Base-by-base conservation (phyloP, 2,329 filamentous ascomycete species). In the Annulohypoxylon truncatum region DNA sequence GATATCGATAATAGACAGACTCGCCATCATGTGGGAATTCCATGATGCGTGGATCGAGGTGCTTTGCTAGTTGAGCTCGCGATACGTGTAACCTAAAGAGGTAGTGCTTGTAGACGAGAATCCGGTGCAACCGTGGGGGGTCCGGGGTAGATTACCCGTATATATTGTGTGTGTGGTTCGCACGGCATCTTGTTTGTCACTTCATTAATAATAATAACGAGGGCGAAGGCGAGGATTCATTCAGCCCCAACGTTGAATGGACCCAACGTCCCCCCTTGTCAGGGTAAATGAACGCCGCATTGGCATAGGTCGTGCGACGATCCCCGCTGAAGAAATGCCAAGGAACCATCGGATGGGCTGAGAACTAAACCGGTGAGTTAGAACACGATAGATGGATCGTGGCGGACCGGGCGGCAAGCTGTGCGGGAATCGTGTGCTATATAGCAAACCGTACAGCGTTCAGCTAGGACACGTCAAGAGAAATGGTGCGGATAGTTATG, bases 1-100 rank as follows among this genome's bases (percentile, higher is more conserved):
- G 54, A 15, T 57, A 57, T 52, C 64, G 61, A 61, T 69, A 67
- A 24, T 59, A 69, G 8, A 67, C 62, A 51, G 67, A 69, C 33
- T 61, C 64, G 38, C 58, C 64, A 50, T 57, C 35, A 7, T 62
- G 61, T 12, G 50, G 57, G 24, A 60, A 58, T 18, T 67, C 67
- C 67, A 69, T 69, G 28, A 31, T 29, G 8, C 12, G 44, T 7
- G 31, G 31, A 2, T 38, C 3, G 20, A 15, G 4, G 15, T 28
- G 1, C 31, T 1, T 15, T 7, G 22, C n/a, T 20, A 7, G 28
- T 10, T 20, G 13, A 42, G 58, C 58, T 47, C 8, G 6, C 3
- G 61, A 52, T 51, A 18, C 3, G 38, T 44, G n/a, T 24, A 10
- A 46, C n/a, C 12, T 4, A 12, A 22, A 20, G 35, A 40, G 3